These are phyloP conservation scores for Huiozyma naganishii DNA, from an alignment of 805 yeast species.

Conservation along the genomic window DNA sequence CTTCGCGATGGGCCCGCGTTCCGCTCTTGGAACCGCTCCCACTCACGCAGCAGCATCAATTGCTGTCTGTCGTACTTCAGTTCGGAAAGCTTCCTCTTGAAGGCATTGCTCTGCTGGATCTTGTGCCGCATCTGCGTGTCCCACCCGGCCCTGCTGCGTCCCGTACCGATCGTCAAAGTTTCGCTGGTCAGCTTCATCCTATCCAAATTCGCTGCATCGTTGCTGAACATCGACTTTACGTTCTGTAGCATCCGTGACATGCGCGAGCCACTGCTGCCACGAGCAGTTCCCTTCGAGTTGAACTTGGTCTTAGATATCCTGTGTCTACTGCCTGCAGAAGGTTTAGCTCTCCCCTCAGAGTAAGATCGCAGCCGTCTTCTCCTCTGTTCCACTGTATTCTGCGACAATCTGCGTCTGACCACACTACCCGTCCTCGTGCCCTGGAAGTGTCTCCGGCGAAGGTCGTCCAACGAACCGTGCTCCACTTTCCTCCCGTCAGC, in stretches of 20 bases:
- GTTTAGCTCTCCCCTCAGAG: too few relatives aligned
- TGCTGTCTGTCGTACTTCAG: slow-evolving; percentile 20
- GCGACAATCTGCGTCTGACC: too few relatives aligned
- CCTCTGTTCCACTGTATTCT: too few relatives aligned
- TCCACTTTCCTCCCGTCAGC: background rate
- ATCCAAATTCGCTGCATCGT: slow-evolving; percentile 13
- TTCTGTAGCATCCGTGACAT: background rate
- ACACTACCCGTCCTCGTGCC: background rate
- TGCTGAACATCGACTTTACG: slow-evolving; percentile 9
- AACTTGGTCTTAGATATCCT: too few relatives aligned
- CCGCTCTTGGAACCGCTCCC: background rate
- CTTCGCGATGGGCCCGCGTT: too few relatives aligned
- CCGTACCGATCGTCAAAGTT: slow-evolving; percentile 7
- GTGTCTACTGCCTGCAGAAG: too few relatives aligned
- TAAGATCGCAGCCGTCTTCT: too few relatives aligned
- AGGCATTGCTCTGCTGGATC: slow-evolving; percentile 20
- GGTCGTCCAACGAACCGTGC: background rate
- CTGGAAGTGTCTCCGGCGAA: background rate
- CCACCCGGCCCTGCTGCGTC: background rate
- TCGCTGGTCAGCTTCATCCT: slow-evolving; percentile 15
- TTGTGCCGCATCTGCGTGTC: slow-evolving; percentile 9
- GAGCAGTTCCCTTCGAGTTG: too few relatives aligned
- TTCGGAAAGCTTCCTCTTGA: slow-evolving; percentile 20
- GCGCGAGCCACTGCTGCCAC: too few relatives aligned
- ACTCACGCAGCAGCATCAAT: slow-evolving; percentile 11